Evolutionary conservation across 352 stramenopile species (phyloP), one percentile per base, ranked within the genome.

Genomic region (Pelagophyceae sp.): DNA sequence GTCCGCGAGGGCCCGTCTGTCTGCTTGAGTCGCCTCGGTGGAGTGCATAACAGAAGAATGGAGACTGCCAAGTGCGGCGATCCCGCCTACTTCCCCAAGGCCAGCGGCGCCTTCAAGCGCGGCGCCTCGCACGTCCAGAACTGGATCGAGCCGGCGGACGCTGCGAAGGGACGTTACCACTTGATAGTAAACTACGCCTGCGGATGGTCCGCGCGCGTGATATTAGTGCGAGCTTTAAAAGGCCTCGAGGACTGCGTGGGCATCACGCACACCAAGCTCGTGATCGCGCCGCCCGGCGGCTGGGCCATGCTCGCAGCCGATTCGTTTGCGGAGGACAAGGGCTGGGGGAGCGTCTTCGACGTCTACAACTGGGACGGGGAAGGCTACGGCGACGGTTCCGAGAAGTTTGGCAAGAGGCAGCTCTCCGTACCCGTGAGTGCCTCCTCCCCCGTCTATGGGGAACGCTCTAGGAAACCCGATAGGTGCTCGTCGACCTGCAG

Each of bases 401-500:
- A 23, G 11, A 23, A 23, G 11, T 54, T 23, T 23, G 45, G 45
- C 45, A 54, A 54, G 45, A 11, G 45, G 45, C 45, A 54, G 45
- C 45, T 54, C 11, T 23, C 11, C 45, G 45, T 54, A 23, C 45
- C 45, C n/a, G n/a, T n/a, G n/a, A n/a, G n/a, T n/a, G n/a, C n/a
- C n/a, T n/a, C n/a, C n/a, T n/a, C n/a, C n/a, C n/a, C n/a, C n/a
- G n/a, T n/a, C n/a, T n/a, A n/a, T n/a, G n/a, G n/a, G n/a, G n/a
- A n/a, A n/a, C n/a, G n/a, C n/a, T n/a, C n/a, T n/a, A n/a, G n/a
- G n/a, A n/a, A n/a, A n/a, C n/a, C n/a, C n/a, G n/a, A n/a, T n/a
- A n/a, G 45, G 11, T 98, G 0, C 80, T 98, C 20, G 97, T 88
- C 85, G 93, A 98, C 85, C 96, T 93, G 78, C 94, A 96, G 80